Percentiles rank a stretch among this genome's conserved stretches.
These are phyloP conservation scores for Salvia miltiorrhiza DNA, from an alignment of 257 asterid species.

Conservation along the genomic window DNA sequence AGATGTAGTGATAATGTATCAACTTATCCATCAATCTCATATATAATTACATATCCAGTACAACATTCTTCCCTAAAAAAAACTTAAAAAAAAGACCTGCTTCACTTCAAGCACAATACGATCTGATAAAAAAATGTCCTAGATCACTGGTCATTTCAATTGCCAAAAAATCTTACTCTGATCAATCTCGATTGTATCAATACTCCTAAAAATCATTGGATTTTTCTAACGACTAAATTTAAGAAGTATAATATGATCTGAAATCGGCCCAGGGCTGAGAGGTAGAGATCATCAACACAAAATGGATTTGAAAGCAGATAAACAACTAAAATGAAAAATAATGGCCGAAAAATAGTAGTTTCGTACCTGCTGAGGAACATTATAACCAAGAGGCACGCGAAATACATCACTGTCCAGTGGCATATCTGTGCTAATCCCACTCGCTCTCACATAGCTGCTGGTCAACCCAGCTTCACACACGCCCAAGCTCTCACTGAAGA, in stretches of 20 bases:
- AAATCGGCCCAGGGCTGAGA: not conserved
- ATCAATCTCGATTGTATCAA: not conserved
- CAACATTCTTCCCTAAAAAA: not conserved
- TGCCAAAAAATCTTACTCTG: not conserved
- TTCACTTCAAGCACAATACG: no score
- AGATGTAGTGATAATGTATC: no score
- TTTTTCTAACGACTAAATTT: not conserved
- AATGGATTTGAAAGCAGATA: not conserved
- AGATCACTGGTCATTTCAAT: no score
- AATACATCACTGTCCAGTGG: slow-evolving; percentile 82
- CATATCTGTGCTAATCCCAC: slow-evolving; percentile 56
- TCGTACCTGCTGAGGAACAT: slow-evolving; percentile 89
- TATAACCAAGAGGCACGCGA: slow-evolving; percentile 72
- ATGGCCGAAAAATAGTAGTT: not conserved
- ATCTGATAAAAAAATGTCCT: not conserved
- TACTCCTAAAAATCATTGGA: not conserved
- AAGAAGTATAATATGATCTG: not conserved
- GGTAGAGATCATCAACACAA: not conserved
- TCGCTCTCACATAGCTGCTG: slow-evolving; percentile 56
- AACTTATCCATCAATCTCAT: not conserved
- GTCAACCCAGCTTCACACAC: slow-evolving; percentile 40
- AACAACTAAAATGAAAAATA: not conserved
- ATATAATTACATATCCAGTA: not conserved
- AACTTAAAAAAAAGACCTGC: no score
- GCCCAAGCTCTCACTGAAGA: no score